Evolutionary conservation across 306 rosid species (phyloP), one percentile per base, ranked within the genome.

Genomic region (Medicago lupulina): DNA sequence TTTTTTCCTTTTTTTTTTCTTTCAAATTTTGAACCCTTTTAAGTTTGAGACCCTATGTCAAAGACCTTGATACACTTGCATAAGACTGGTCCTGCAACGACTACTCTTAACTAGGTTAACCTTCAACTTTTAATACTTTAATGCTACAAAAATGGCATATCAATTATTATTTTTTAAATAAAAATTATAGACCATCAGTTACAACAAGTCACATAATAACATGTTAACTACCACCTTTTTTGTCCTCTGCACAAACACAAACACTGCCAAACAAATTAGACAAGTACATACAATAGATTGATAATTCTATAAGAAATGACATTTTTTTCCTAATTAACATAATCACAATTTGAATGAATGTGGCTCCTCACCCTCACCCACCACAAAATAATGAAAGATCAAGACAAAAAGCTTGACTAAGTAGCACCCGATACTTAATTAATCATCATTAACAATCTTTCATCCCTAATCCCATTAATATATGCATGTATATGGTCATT

Each of bases 231-330:
- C 73, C 49, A 50, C 28, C 34, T 23, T 80, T 38, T 50, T 67
- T 55, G 75, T 80, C 73, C 74, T 53, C 18, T 25, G 38, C 23
- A 58, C 31, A 17, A 58, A 53, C 43, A 55, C 70, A 66, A 12
- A 46, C 36, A 67, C 9, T 38, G 43, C 64, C 40, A 58, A 76
- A 38, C 7, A 12, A 16, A 23, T 34, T 34, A 80, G 43, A 38
- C 68, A 81, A 62, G 43, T 62, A 69, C 63, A 75, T 75, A 62
- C 76, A 69, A 69, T 8, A 44, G 63, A 50, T 78, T 73, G 80
- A 43, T 71, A 66, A 65, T 15, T 39, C 15, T 44, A 9, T 8
- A 44, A 64, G 74, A 57, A 16, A 11, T 66, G 55, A 9, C 75
- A 51, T 57, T 71, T 36, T 40, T 72, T 65, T 72, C 40, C 62